Conservation (phyloP, 1,139 yeast species). For the Taiozyma sp. region DNA sequence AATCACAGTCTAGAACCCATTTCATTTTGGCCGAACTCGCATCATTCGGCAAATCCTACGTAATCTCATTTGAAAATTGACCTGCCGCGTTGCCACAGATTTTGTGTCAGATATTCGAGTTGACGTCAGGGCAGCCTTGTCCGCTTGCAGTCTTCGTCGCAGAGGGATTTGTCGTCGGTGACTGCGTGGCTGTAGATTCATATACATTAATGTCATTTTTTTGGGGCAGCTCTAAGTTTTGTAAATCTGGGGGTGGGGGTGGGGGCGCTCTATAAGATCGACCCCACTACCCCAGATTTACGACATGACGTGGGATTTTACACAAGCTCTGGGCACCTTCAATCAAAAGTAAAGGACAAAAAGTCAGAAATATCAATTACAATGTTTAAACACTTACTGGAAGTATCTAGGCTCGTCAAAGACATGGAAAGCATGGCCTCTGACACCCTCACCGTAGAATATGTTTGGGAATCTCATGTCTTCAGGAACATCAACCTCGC, state of each 20-base stretch:
- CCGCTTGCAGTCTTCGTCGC: too few species aligned
- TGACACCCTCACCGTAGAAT: slow-evolving; percentile 89
- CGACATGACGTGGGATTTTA: not conserved
- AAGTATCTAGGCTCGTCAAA: slow-evolving; percentile 84
- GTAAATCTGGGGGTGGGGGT: too few species aligned
- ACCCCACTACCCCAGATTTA: not conserved
- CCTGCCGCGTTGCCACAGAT: not conserved
- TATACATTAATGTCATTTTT: too few species aligned
- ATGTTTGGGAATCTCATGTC: slow-evolving; percentile 74
- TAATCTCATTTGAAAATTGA: not conserved
- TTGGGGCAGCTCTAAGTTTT: too few species aligned
- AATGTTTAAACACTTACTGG: not conserved
- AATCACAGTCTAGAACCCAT: not conserved
- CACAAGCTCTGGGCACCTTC: too few species aligned
- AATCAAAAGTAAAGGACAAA: too few species aligned
- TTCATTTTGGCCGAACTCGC: slow-evolving; percentile 4
- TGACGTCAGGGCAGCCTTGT: not conserved
- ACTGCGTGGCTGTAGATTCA: too few species aligned
- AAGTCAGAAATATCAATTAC: too few species aligned
- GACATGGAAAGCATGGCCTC: slow-evolving; percentile 92
- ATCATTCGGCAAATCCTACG: not conserved
- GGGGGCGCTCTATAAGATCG: too few species aligned
- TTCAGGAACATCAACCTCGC: slow-evolving; percentile 53
- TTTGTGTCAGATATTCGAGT: not conserved
- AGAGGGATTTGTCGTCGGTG: too few species aligned